Evolutionary conservation across 306 rosid genomes (phyloP).

Genomic region (Sesbania bispinosa): DNA sequence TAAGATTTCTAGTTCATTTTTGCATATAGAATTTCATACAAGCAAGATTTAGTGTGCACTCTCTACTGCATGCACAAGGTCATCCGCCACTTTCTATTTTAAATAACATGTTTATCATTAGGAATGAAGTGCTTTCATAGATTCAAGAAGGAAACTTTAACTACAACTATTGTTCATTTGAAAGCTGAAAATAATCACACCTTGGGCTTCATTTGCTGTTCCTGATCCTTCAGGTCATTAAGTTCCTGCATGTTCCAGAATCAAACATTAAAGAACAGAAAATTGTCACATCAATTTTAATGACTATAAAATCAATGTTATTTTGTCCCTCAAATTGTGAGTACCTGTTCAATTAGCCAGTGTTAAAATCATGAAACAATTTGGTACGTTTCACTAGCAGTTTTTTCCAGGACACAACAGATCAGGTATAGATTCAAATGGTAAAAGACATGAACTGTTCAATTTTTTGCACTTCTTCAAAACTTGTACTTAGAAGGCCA

Average conservation of each 20-base stretch:
- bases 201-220: conserved; percentile 90
- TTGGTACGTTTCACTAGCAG: background rate
- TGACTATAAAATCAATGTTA: background rate
- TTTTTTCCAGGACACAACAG: background rate
- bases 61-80: background rate
- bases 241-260: conserved; percentile 63
- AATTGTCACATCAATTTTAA: conserved; percentile 14
- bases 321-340: background rate
- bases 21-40: background rate
- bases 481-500: background rate
- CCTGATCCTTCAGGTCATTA: conserved; percentile 78
- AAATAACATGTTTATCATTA: background rate
- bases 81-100: background rate
- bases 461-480: background rate
- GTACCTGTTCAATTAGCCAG: background rate
- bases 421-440: background rate
- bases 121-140: background rate
- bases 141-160: conserved; percentile 1
- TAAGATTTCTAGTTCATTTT: conserved; percentile 20
- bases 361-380: background rate
- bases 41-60: background rate
- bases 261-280: conserved; percentile 30
- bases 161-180: background rate
- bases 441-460: background rate
- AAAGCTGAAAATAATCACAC: conserved; percentile 41